These are phyloP conservation scores for Myxozyma neotropica DNA, from an alignment of 805 yeast genomes.

Conservation along the genomic window DNA sequence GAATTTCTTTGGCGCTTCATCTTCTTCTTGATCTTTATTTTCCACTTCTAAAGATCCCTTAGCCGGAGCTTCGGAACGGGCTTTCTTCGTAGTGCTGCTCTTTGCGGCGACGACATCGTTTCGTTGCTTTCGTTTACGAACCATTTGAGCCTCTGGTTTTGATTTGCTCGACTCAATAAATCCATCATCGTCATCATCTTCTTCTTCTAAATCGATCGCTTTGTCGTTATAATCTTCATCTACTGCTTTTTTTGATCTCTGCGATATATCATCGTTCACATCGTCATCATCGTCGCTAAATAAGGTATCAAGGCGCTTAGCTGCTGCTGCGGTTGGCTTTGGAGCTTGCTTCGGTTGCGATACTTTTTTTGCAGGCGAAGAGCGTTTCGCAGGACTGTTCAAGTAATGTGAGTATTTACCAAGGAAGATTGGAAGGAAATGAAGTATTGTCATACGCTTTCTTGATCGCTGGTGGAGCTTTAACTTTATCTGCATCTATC, in stretches of 20 bases:
- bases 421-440: not conserved
- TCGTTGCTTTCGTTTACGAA: no score
- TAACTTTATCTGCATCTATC: not conserved
- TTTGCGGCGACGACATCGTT: no score
- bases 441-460: not conserved
- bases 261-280: not conserved
- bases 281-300: constrained; percentile 18
- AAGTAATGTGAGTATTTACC: not conserved
- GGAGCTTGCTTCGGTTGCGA: not conserved
- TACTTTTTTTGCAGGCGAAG: not conserved
- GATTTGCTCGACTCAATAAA: no score
- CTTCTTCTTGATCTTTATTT: no score
- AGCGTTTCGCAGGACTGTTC: not conserved
- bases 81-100: no score
- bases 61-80: no score
- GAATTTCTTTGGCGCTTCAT: constrained; percentile 1
- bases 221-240: constrained; percentile 1
- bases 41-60: no score
- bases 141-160: no score
- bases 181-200: constrained; percentile 9
- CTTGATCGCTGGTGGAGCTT: not conserved
- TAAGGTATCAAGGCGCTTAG: constrained; percentile 60
- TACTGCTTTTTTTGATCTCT: not conserved
- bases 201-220: not conserved
- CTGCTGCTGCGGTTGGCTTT: constrained; percentile 70